A percentile compares a stretch with the other conserved stretches of the same genome.
phyloP scores from a whole-genome alignment of 176 grass and related monocot species.

The Hyparrhenia diplandra region DNA sequence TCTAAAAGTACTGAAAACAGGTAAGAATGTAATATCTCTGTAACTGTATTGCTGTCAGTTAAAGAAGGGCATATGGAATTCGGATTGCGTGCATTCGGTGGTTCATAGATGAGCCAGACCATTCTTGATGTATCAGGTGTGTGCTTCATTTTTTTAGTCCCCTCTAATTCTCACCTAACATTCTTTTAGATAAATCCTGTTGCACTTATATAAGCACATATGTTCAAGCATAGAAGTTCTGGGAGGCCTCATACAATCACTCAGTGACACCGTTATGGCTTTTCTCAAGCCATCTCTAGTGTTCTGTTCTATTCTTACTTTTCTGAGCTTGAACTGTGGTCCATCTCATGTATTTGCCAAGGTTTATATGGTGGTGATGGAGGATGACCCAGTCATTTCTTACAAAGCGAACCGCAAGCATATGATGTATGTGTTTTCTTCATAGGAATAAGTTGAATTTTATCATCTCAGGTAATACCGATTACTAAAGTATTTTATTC shows the following conservation, averaged over 20 bases:
- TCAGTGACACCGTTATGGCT: conserved; percentile 40
- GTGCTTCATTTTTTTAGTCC: conserved; percentile 31
- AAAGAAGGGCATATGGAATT: conserved; percentile 20
- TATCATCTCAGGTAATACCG: background rate
- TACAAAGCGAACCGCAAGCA: conserved; percentile 41
- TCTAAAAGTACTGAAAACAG: background rate
- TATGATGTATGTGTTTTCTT: conserved; percentile 44
- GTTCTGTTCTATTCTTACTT: conserved; percentile 33
- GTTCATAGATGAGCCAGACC: conserved; percentile 12
- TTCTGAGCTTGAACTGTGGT: conserved; percentile 29
- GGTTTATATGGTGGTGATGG: conserved; percentile 88
- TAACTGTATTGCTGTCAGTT: background rate
- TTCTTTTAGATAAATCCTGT: background rate
- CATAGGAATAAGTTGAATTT: background rate
- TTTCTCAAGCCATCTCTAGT: conserved; percentile 17
- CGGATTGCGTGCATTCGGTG: conserved; percentile 6
- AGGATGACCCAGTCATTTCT: conserved; percentile 70
- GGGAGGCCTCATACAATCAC: conserved; percentile 19
- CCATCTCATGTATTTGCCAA: conserved; percentile 51
- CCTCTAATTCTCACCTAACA: conserved; percentile 52
- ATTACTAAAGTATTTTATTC: conserved; percentile 11
- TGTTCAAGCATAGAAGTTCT: background rate
- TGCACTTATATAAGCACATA: conserved; percentile 17
- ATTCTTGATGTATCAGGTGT: conserved; percentile 28
- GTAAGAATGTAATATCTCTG: background rate